These are phyloP conservation scores for Cyamopsis tetragonoloba DNA, from an alignment of 306 rosid species.

Conservation along the genomic window DNA sequence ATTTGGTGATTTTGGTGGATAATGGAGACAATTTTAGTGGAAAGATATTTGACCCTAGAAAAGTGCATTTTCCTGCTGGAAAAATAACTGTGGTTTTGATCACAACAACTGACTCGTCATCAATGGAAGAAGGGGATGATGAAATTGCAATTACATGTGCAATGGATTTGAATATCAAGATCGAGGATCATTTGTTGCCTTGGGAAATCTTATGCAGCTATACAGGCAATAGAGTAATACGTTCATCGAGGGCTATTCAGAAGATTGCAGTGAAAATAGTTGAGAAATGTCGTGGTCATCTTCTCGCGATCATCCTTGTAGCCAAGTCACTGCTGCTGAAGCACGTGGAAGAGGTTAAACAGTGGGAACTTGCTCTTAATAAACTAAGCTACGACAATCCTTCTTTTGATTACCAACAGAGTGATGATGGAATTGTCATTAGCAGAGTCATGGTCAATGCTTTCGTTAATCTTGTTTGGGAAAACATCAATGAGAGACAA, in stretches of 20 bases:
- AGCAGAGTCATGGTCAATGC: not conserved
- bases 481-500: not conserved
- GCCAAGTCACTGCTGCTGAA: not conserved
- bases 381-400: not conserved
- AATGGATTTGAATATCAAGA: not conserved
- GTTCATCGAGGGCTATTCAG: not conserved
- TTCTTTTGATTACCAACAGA: not conserved
- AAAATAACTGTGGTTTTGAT: not conserved
- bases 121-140: not conserved
- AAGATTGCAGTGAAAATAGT: not conserved
- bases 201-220: not conserved
- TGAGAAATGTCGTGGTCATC: not conserved
- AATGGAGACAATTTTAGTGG: not conserved
- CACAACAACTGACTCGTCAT: not conserved
- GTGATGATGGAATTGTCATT: not conserved
- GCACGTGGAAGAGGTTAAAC: not conserved
- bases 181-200: slow-evolving; percentile 1
- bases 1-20: slow-evolving; percentile 9
- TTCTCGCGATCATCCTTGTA: slow-evolving; percentile 6
- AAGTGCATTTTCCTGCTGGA: not conserved
- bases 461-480: not conserved
- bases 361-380: not conserved
- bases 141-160: not conserved
- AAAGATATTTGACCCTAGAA: not conserved
- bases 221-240: not conserved